phyloP scores from a whole-genome alignment of 495 filamentous ascomycete genomes.

The Neurospora sp. region DNA sequence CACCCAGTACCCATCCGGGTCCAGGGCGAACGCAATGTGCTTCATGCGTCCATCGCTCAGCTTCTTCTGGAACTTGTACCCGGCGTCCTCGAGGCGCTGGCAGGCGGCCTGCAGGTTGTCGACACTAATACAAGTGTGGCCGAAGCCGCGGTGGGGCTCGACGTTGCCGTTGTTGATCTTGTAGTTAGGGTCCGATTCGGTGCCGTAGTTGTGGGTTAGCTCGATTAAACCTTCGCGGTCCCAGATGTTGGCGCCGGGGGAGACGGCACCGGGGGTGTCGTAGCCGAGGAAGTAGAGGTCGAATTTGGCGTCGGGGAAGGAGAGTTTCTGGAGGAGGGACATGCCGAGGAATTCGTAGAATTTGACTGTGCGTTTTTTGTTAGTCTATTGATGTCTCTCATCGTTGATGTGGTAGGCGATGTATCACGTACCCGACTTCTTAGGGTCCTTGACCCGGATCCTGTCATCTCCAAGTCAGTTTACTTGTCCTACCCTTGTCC shows the following conservation, averaged over 20 bases:
- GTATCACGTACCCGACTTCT: conserved; percentile 51
- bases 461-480: conserved; percentile 37
- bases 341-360: conserved; percentile 94
- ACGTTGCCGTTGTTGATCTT: conserved; percentile 81
- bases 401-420: not conserved
- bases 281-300: conserved; percentile 80
- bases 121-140: conserved; percentile 78
- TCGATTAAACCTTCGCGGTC: conserved; percentile 87
- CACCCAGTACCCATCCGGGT: conserved; percentile 93
- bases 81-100: conserved; percentile 75
- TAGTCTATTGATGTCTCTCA: not conserved
- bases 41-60: conserved; percentile 79
- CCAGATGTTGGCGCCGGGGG: conserved; percentile 53
- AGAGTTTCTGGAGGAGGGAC: conserved; percentile 66
- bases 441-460: conserved; percentile 91
- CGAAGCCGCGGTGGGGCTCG: conserved; percentile 79
- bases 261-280: conserved; percentile 52
- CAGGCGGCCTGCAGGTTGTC: conserved; percentile 89
- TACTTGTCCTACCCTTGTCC: conserved; percentile 1
- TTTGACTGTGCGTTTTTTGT: conserved; percentile 44
- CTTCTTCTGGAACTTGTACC: conserved; percentile 91
- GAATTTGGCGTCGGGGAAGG: conserved; percentile 70
- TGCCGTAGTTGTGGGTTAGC: conserved; percentile 95
- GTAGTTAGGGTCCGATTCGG: conserved; percentile 76
- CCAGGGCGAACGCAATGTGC: conserved; percentile 82